phyloP scores from a whole-genome alignment of 495 filamentous ascomycete species.

The Penicillium herquei region DNA sequence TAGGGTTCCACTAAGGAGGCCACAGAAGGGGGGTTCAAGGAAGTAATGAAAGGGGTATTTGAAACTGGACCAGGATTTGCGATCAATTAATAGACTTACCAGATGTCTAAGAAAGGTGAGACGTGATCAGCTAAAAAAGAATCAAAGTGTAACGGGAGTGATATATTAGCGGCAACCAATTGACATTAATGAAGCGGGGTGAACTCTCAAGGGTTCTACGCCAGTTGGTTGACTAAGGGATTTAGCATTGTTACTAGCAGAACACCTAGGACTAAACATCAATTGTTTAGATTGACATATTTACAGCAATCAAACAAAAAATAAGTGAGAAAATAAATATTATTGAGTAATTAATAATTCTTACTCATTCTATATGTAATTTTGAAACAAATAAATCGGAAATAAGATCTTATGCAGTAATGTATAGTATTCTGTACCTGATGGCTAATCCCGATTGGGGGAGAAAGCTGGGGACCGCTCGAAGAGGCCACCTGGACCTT shows the following conservation, averaged over 20 bases:
- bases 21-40: not conserved
- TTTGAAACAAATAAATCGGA: no score
- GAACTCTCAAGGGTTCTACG: not conserved
- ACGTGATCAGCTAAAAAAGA: not conserved
- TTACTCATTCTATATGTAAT: no score
- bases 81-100: not conserved
- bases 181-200: not conserved
- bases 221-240: not conserved
- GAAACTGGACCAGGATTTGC: not conserved
- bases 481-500: conserved; percentile 51
- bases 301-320: no score
- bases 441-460: conserved; percentile 36
- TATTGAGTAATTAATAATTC: no score
- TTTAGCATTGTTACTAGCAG: no score
- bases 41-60: not conserved
- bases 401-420: no score
- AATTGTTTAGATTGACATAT: no score
- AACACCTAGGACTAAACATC: no score
- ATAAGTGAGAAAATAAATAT: no score
- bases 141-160: not conserved
- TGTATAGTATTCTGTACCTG: not conserved
- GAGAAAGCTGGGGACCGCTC: conserved; percentile 10
- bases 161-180: not conserved
- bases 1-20: not conserved
- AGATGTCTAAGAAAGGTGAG: not conserved